Conservation (phyloP, 495 filamentous ascomycete genomes). For the Penicillium longicatenatum region DNA sequence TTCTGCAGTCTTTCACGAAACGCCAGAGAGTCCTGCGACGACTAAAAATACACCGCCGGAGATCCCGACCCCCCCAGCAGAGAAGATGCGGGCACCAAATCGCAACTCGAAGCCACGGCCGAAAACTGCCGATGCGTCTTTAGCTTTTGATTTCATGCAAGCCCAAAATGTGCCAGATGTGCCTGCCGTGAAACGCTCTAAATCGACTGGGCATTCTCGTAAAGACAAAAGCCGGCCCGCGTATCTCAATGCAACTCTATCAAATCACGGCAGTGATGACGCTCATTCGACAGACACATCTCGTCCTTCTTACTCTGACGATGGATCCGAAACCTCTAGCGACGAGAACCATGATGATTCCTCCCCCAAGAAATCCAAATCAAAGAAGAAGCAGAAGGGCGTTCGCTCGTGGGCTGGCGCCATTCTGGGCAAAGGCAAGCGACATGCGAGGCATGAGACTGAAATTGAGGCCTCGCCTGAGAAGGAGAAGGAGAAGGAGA, state of each 20-base stretch:
- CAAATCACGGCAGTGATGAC: constrained; percentile 26
- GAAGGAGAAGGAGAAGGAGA: constrained; percentile 8
- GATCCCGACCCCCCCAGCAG: constrained; percentile 62
- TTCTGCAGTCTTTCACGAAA: constrained; percentile 73
- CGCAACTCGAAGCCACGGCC: constrained; percentile 48
- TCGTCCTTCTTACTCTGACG: constrained; percentile 36
- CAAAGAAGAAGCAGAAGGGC: constrained; percentile 76
- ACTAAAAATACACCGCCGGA: constrained; percentile 42
- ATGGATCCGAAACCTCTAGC: constrained; percentile 33
- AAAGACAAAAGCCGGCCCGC: constrained; percentile 39
- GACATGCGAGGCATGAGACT: constrained; percentile 36
- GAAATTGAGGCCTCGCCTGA: neutral
- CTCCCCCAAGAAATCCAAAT: constrained; percentile 36
- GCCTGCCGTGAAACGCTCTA: constrained; percentile 36
- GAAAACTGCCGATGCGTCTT: constrained; percentile 55
- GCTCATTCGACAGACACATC: constrained; percentile 28
- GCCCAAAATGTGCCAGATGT: constrained; percentile 15
- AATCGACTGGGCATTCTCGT: constrained; percentile 41
- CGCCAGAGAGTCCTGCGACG: constrained; percentile 64
- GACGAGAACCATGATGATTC: constrained; percentile 25
- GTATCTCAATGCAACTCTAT: constrained; percentile 29
- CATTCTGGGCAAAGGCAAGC: constrained; percentile 67
- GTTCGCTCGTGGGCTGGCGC: constrained; percentile 81
- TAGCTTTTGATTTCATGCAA: constrained; percentile 36
- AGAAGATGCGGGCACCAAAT: constrained; percentile 59